phyloP scores from a whole-genome alignment of 2,329 filamentous ascomycete genomes.

The Curvularia lunata region DNA sequence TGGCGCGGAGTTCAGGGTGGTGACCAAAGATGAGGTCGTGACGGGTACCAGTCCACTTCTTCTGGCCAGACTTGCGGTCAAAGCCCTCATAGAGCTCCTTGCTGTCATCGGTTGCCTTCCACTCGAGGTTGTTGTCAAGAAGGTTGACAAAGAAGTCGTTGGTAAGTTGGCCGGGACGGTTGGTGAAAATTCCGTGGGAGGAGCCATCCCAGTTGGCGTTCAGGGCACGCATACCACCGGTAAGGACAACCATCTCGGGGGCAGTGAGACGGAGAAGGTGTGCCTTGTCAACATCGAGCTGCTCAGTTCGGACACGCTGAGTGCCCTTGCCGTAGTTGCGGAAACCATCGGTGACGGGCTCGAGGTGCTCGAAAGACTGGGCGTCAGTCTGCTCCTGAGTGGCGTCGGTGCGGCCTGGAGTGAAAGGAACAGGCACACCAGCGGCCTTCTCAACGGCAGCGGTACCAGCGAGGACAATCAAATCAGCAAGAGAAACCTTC shows the following conservation, averaged over 20 bases:
- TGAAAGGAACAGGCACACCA: conserved; percentile 70
- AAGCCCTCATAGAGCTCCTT: conserved; percentile 67
- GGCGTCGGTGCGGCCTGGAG: conserved; percentile 74
- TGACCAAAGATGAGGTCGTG: conserved; percentile 74
- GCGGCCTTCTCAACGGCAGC: conserved; percentile 77
- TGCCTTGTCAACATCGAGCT: conserved; percentile 74
- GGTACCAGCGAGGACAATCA: conserved; percentile 76
- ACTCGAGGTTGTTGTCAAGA: conserved; percentile 69
- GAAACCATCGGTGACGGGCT: conserved; percentile 77
- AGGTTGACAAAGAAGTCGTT: conserved; percentile 86
- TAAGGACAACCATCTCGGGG: conserved; percentile 72
- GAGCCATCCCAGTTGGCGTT: conserved; percentile 76
- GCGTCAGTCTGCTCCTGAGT: conserved; percentile 74
- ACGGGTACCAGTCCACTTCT: conserved; percentile 74
- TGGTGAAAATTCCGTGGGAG: conserved; percentile 70
- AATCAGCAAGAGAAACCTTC: conserved; percentile 78
- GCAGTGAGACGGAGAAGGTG: conserved; percentile 72
- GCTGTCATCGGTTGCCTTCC: conserved; percentile 62
- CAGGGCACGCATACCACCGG: conserved; percentile 74
- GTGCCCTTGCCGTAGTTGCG: conserved; percentile 75
- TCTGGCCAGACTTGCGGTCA: conserved; percentile 68
- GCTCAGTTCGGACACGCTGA: conserved; percentile 67
- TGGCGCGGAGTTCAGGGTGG: conserved; percentile 74
- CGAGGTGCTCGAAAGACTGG: conserved; percentile 67
- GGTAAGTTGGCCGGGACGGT: conserved; percentile 69